Evolutionary conservation across 768 basidiomycete genomes (phyloP), one percentile per base, ranked within the genome.

Genomic region (Rhodosporidiobolus sp.): DNA sequence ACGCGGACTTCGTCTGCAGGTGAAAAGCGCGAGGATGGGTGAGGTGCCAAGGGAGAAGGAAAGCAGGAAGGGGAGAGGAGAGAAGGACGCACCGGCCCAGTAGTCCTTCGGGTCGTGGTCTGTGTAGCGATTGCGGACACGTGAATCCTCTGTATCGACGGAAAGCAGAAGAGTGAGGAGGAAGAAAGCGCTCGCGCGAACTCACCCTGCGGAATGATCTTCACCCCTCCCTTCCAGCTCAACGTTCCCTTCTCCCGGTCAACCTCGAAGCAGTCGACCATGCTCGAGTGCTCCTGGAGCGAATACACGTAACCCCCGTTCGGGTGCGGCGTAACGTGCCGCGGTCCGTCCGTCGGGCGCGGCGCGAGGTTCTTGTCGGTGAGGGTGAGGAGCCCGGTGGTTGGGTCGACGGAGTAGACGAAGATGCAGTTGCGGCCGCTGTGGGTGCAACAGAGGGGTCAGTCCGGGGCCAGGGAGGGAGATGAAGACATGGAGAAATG

Each of bases 351-450:
- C 45, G 74, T 72, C 9, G 67, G 26, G 32, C 78, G 73, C 20
- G 72, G 71, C 3, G 79, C 76, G 45, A 77, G 56, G 52, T 64
- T 67, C 61, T 77, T 77, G 20, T 71, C 73, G 1, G 62, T 71
- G 17, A 70, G 48, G 24, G 58, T 38, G 52, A 78, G 73, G 4
- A 50, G 12, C 53, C 70, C 64, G 22, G 64, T 56, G 28, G 63
- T 54, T 6, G 49, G 54, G 63, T 70, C 65, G 24, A 78, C 76
- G 38, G 65, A 68, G 66, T 75, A 78, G 10, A 77, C 72, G 69
- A 78, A 79, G 43, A 79, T 65, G 38, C 74, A 75, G 66, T 79
- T 79, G 12, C 79, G 69, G 2, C 79, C 79, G 43, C 79, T 79
- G 55, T 24, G 5, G n/a, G n/a, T n/a, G 38, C 30, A 55, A 19